These are phyloP conservation scores for Picochlorum sp. DNA, from an alignment of 139 green algal genomes.

Conservation along the genomic window DNA sequence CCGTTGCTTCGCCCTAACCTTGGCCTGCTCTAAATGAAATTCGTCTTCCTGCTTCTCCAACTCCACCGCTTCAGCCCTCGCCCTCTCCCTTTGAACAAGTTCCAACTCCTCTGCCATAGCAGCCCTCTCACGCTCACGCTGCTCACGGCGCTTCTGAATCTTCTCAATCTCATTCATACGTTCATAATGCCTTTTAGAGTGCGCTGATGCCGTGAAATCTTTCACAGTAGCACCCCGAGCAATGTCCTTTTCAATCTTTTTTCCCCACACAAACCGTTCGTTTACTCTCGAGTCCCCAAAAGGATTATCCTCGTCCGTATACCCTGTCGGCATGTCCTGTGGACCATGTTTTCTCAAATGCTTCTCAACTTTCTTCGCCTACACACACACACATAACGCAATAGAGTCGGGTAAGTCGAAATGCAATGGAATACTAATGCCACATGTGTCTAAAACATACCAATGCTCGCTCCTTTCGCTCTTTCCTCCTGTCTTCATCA, in stretches of 20 bases:
- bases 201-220: conserved; percentile 53
- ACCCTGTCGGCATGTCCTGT: conserved; percentile 29
- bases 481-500: conserved; percentile 1
- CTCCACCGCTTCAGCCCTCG: conserved; percentile 60
- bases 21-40: conserved; percentile 50
- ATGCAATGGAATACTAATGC: not conserved
- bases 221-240: conserved; percentile 37
- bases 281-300: conserved; percentile 63
- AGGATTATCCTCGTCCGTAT: conserved; percentile 66
- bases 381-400: not conserved
- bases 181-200: conserved; percentile 42
- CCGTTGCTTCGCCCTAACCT: conserved; percentile 37
- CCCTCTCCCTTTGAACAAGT: conserved; percentile 61
- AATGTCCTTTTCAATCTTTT: conserved; percentile 87
- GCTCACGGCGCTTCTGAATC: conserved; percentile 77
- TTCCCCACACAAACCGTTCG: conserved; percentile 83
- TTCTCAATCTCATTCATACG: conserved; percentile 81
- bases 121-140: conserved; percentile 70
- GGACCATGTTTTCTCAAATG: conserved; percentile 49
- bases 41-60: conserved; percentile 76
- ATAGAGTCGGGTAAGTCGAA: not conserved
- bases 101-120: conserved; percentile 78
- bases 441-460: not conserved
- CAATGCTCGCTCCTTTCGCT: not conserved
- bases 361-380: conserved; percentile 49